phyloP scores from a whole-genome alignment of 176 grass and related monocot genomes.

The Phoenix roebelenii region DNA sequence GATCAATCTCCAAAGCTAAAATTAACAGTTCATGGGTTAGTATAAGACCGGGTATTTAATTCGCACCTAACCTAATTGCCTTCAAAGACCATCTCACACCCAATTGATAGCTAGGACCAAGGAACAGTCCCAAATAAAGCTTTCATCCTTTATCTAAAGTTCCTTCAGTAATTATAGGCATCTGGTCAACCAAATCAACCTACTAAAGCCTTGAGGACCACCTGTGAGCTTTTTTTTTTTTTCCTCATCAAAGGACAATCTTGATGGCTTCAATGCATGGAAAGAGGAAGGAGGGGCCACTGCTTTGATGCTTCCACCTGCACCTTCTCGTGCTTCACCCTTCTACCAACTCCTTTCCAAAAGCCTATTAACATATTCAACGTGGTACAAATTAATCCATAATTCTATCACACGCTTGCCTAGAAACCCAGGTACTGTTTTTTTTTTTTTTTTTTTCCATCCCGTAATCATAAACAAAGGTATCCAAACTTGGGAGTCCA shows the following conservation, averaged over 20 bases:
- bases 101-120: too few relatives aligned
- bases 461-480: too few relatives aligned
- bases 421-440: not conserved
- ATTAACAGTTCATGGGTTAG: too few relatives aligned
- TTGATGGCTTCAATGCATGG: not conserved
- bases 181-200: not conserved
- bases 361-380: not conserved
- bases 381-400: not conserved
- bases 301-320: slow-evolving; percentile 1
- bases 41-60: too few relatives aligned
- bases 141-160: too few relatives aligned
- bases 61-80: too few relatives aligned
- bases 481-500: not conserved
- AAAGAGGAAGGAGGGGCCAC: not conserved
- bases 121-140: too few relatives aligned
- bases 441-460: not conserved
- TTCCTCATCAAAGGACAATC: not conserved
- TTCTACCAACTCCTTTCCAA: not conserved
- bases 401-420: not conserved
- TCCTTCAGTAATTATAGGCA: not conserved
- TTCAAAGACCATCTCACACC: too few relatives aligned
- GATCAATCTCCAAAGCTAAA: too few relatives aligned
- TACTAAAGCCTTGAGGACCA: not conserved
- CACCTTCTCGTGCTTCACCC: slow-evolving; percentile 1
- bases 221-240: not conserved